Base-by-base conservation (phyloP, 192 early-diverging fungal genomes). In the Allomyces arbusculus region DNA sequence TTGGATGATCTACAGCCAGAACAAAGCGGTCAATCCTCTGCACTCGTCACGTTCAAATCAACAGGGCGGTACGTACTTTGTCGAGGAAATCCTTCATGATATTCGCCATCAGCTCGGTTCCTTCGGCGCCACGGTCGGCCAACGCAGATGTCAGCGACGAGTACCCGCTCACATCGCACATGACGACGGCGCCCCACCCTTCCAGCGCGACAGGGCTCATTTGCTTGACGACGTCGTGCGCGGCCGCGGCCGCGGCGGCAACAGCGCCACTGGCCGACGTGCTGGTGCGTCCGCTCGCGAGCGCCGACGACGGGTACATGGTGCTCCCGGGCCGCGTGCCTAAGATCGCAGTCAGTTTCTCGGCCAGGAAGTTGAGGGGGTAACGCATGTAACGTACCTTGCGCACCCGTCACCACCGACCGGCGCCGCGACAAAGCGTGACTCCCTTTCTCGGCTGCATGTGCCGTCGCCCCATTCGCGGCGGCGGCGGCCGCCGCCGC, bases 81-180 rank as follows among this genome's bases (percentile, higher is more conserved):
- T 80, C 78, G 24, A 80, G 68, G 67, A 77, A 79, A 11, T 68
- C 73, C 55, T 80, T 80, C 78, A 80, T 80, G 23, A 75, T 79
- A 58, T 77, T 79, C 25, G 67, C 63, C 28, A 80, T 65, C 20
- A 80, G 24, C 58, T 79, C 77, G 7, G 78, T 78, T 1, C 78
- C 78, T 0, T 73, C 67, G 10, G 76, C 70, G 8, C 78, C 78
- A 25, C 68, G 61, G 64, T 80, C 76, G 16, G 78, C 78, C 62
- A 80, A 58, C 10, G 61, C 64, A 1, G 78, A 67, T 14, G 78
- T 73, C 19, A 80, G 62, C 44, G 64, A 64, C 22, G 72, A 75
- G 67, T 80, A 80, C 23, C 78, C 78, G 50, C 73, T 75, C 11
- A 80, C 77, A 68, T 79, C 77, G 16, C 69, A 76, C 77, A 79